phyloP scores from a whole-genome alignment of 495 filamentous ascomycete species.

The Aspergillus cavernicola region DNA sequence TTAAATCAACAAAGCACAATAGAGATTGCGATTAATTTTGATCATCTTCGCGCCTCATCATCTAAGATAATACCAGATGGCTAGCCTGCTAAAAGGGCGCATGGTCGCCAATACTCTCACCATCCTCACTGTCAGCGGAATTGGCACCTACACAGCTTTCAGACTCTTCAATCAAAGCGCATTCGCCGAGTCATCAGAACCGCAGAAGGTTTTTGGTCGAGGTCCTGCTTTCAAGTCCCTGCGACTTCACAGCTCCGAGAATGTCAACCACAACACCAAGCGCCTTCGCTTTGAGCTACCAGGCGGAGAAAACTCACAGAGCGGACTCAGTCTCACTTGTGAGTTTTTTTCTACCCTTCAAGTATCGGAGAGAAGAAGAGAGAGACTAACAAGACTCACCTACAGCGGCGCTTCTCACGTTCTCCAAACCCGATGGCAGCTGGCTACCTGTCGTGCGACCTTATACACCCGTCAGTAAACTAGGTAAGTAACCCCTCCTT shows the following conservation, averaged over 20 bases:
- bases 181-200: not conserved
- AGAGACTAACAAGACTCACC: not conserved
- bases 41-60: not conserved
- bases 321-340: conserved; percentile 54
- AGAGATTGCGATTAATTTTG: no score
- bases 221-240: conserved; percentile 8
- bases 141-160: not conserved
- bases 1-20: no score
- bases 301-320: conserved; percentile 23
- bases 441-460: conserved; percentile 53
- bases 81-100: not conserved
- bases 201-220: conserved; percentile 3
- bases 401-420: conserved; percentile 55
- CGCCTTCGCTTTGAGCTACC: conserved; percentile 60
- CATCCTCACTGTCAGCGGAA: not conserved
- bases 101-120: not conserved
- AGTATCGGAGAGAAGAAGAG: not conserved
- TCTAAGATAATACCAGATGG: no score
- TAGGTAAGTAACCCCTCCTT: conserved; percentile 37
- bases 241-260: conserved; percentile 21
- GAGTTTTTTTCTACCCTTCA: conserved; percentile 15
- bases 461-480: conserved; percentile 56
- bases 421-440: conserved; percentile 48
- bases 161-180: not conserved
- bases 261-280: conserved; percentile 64